phyloP scores from a whole-genome alignment of 148 eudicot species.

The Vaccinium vitisidaea region DNA sequence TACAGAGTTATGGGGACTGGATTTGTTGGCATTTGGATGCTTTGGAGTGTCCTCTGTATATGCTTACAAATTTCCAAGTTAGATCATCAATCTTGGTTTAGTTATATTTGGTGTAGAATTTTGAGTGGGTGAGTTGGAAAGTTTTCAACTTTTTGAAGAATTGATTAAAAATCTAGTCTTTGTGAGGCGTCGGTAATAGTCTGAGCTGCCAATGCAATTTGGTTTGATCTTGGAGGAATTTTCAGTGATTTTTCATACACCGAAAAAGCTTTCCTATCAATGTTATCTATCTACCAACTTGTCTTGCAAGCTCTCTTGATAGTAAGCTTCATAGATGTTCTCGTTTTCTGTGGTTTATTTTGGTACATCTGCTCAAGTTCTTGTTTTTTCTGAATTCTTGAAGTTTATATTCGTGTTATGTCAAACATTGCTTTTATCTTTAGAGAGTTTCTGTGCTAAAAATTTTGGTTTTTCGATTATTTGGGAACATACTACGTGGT shows the following conservation, averaged over 20 bases:
- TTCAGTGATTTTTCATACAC: conserved; percentile 40
- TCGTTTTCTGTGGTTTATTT: background rate
- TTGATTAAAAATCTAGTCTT: conserved; percentile 9
- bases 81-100: background rate
- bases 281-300: conserved; percentile 83
- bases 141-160: background rate
- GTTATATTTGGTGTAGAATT: background rate
- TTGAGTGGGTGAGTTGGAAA: background rate
- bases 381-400: background rate
- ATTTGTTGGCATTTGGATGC: too few species aligned
- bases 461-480: background rate
- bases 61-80: background rate
- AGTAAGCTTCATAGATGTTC: conserved; percentile 40
- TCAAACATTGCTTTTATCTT: background rate
- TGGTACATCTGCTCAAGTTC: background rate
- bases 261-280: conserved; percentile 35
- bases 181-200: conserved; percentile 11
- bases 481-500: too few species aligned
- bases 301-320: conserved; percentile 93
- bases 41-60: too few species aligned
- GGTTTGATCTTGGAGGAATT: conserved; percentile 25
- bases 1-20: too few species aligned
- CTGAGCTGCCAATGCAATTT: conserved; percentile 42
- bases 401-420: background rate
- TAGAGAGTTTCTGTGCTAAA: background rate